Evolutionary conservation across 371 early-diverging fungal genomes (phyloP).

Genomic region (Saksenaea oblongispora): DNA sequence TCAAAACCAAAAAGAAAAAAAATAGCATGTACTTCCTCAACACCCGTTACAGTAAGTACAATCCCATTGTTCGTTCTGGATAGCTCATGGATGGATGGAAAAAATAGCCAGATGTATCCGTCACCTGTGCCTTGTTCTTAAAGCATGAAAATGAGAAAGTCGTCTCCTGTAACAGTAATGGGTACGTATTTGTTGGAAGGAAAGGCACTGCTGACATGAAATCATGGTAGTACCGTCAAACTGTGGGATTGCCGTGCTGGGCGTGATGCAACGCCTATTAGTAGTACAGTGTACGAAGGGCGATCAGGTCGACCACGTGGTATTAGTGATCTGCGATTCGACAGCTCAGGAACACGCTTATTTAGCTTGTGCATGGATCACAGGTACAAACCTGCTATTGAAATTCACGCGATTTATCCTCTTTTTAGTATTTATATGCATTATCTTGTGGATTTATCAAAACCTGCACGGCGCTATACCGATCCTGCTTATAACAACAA

Average conservation of each 20-base stretch:
- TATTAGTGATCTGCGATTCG: constrained; percentile 38
- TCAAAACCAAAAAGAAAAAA: constrained; percentile 17
- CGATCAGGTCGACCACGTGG: constrained; percentile 23
- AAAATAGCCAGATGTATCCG: constrained; percentile 36
- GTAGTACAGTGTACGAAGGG: constrained; percentile 20
- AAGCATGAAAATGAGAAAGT: constrained; percentile 34
- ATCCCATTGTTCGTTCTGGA: neutral
- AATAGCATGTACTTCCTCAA: neutral
- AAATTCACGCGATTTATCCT: neutral
- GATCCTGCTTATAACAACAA: constrained; percentile 23
- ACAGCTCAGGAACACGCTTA: constrained; percentile 34
- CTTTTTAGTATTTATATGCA: constrained; percentile 36
- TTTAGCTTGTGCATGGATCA: constrained; percentile 43
- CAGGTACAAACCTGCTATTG: constrained; percentile 2
- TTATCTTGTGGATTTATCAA: constrained; percentile 27
- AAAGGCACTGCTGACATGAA: neutral
- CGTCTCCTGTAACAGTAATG: constrained; percentile 62
- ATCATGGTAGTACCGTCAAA: constrained; percentile 36
- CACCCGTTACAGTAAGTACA: neutral
- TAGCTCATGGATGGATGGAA: neutral
- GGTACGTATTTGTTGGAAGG: constrained; percentile 30
- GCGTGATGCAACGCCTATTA: constrained; percentile 14
- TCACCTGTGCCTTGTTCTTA: constrained; percentile 58
- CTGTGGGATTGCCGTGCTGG: constrained; percentile 49
- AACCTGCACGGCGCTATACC: constrained; percentile 24